phyloP scores from a whole-genome alignment of 108 stramenopile genomes.

The Cyclotella atomus region DNA sequence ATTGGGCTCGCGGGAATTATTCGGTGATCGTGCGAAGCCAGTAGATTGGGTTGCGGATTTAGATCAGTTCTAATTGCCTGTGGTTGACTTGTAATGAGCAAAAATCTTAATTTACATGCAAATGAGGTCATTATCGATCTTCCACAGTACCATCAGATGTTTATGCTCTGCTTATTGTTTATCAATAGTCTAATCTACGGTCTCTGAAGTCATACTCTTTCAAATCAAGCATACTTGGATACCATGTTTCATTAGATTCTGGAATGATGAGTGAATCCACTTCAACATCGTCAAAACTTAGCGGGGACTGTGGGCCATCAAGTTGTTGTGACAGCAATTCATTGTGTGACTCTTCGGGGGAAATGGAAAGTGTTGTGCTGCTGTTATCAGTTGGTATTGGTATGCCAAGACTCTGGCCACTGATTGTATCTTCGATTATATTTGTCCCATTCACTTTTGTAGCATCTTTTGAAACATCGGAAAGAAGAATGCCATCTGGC shows the following conservation, averaged over 20 bases:
- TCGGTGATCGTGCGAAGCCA: constrained; percentile 7
- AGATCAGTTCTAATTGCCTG: no score
- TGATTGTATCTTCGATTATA: neutral
- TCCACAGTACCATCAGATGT: no score
- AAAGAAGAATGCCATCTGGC: neutral
- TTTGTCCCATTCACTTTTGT: neutral
- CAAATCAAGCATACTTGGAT: constrained; percentile 41
- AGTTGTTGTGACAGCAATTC: no score
- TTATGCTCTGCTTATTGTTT: neutral
- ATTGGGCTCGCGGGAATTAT: constrained; percentile 8
- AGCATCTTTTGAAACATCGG: neutral
- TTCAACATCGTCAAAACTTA: constrained; percentile 1
- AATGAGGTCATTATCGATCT: no score
- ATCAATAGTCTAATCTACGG: constrained; percentile 42
- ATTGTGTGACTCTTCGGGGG: no score
- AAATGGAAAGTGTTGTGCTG: no score
- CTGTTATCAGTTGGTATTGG: neutral
- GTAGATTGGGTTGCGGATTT: constrained; percentile 24
- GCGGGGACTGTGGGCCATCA: no score
- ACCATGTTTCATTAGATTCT: constrained; percentile 25
- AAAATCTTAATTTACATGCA: no score
- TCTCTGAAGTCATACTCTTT: constrained; percentile 46
- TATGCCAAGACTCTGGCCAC: neutral
- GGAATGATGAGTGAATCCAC: constrained; percentile 6
- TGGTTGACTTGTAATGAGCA: no score